phyloP scores from a whole-genome alignment of 495 filamentous ascomycete genomes.

The Symbiotaphrina buchneri region DNA sequence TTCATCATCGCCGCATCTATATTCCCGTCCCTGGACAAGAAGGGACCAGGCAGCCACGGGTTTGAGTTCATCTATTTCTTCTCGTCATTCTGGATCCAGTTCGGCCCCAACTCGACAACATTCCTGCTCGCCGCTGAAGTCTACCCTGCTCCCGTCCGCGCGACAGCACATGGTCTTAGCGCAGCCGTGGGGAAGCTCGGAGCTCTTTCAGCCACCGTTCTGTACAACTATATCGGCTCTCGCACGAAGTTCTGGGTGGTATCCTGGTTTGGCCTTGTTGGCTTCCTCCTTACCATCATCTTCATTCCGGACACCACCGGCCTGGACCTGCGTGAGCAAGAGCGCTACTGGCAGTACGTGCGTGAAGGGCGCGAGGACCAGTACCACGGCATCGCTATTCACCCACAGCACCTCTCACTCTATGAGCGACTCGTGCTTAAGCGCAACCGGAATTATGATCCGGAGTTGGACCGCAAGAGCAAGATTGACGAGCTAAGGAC shows the following conservation, averaged over 20 bases:
- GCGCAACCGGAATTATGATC: constrained; percentile 53
- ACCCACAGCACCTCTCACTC: constrained; percentile 61
- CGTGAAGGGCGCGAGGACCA: constrained; percentile 47
- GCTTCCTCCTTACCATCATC: constrained; percentile 50
- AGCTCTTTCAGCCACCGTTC: constrained; percentile 57
- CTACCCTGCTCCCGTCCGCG: constrained; percentile 73
- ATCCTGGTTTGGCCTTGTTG: constrained; percentile 74
- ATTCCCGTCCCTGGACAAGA: no score
- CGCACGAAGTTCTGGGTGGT: constrained; percentile 68
- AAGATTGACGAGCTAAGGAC: constrained; percentile 60
- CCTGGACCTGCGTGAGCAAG: constrained; percentile 83
- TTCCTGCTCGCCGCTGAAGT: constrained; percentile 79
- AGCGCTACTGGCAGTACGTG: constrained; percentile 67
- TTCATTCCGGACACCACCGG: constrained; percentile 88
- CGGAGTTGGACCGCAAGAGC: constrained; percentile 50
- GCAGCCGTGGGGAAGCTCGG: constrained; percentile 69
- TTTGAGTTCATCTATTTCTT: constrained; percentile 93
- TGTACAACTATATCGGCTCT: constrained; percentile 74
- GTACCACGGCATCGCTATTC: constrained; percentile 76
- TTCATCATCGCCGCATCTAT: constrained; percentile 52
- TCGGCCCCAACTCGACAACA: constrained; percentile 77
- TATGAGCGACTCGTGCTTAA: constrained; percentile 62
- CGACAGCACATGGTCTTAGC: constrained; percentile 75
- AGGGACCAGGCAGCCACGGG: no score
- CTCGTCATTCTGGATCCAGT: constrained; percentile 89